Conservation (phyloP, 352 stramenopile species). For the Pythium dissimile region DNA sequence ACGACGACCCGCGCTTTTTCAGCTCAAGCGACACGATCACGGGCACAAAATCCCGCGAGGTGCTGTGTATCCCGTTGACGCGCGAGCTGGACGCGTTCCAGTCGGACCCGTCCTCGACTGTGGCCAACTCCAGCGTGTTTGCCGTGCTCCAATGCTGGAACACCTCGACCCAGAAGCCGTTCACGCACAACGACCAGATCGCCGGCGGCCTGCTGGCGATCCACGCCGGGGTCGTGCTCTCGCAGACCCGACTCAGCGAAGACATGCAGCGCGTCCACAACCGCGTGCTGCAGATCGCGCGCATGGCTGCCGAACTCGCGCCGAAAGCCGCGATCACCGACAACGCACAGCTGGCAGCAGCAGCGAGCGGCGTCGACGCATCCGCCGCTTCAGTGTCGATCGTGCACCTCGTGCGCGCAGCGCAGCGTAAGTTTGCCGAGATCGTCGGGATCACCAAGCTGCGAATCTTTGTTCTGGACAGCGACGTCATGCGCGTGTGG, state of each 20-base stretch:
- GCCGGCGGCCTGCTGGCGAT: constrained; percentile 50
- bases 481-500: constrained; percentile 48
- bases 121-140: constrained; percentile 35
- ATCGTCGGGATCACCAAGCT: constrained; percentile 64
- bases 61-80: constrained; percentile 64
- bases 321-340: constrained; percentile 15
- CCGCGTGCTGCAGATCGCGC: constrained; percentile 51
- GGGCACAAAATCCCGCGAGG: constrained; percentile 44
- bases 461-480: constrained; percentile 60
- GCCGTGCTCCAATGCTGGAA: constrained; percentile 72
- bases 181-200: constrained; percentile 75
- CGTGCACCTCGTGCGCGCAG: constrained; percentile 47
- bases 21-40: constrained; percentile 75
- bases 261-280: constrained; percentile 57
- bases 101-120: constrained; percentile 8
- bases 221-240: constrained; percentile 54
- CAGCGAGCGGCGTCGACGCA: neutral
- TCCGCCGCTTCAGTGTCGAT: constrained; percentile 20
- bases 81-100: constrained; percentile 42
- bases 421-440: constrained; percentile 51
- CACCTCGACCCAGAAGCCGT: constrained; percentile 63
- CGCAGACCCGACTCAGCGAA: constrained; percentile 42
- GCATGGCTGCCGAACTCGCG: constrained; percentile 44
- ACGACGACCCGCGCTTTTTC: constrained; percentile 74
- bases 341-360: neutral